Evolutionary conservation across 768 basidiomycete genomes (phyloP), one percentile per base, ranked within the genome.

Genomic region (Pisolithus albus): DNA sequence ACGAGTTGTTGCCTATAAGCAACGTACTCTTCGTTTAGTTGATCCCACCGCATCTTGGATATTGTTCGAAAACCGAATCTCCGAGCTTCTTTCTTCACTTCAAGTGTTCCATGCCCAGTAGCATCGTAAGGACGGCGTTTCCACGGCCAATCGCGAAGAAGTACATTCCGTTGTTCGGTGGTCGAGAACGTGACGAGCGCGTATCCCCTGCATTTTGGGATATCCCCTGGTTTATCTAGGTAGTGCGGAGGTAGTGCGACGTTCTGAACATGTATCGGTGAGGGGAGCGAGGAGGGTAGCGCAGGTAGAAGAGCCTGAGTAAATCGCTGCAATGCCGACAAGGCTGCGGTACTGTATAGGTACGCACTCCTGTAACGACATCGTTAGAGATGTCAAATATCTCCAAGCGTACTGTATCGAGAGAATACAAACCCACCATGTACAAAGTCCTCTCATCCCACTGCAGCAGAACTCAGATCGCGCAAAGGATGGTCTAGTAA

Each of bases 371-470:
- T 92, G 32, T 32, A 18, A 45, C 9, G 44, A 5, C 4, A 24
- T 38, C 9, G 15, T 57, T 28, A 58, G 53, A 41, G 38, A 23
- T 37, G 42, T 49, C 28, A 15, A 24, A 32, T 2, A 15, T 40
- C 38, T n/a, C 10, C 30, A 30, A 30, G 30, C 8, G 30, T 30
- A 30, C 3, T 9, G 30, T 30, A 30, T 10, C 8, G 30, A 30
- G 41, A 13, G 21, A 23, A 30, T 15, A 46, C 26, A 11, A 39
- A 71, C 80, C 49, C 55, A 91, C 89, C 57, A 89, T 63, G 59
- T 92, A 92, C 9, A 85, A 56, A 0, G 84, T 87, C 50, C 76
- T 58, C 1, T 72, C 62, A 8, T 86, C 78, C 88, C 89, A 91
- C 11, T 81, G 74, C 11, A 62, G n/a, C 64, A 59, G 75, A 61